A percentile compares a stretch with the other conserved stretches of the same genome.
phyloP scores from a whole-genome alignment of 1,284 basidiomycete species.

The Apiotrichum porosum region DNA sequence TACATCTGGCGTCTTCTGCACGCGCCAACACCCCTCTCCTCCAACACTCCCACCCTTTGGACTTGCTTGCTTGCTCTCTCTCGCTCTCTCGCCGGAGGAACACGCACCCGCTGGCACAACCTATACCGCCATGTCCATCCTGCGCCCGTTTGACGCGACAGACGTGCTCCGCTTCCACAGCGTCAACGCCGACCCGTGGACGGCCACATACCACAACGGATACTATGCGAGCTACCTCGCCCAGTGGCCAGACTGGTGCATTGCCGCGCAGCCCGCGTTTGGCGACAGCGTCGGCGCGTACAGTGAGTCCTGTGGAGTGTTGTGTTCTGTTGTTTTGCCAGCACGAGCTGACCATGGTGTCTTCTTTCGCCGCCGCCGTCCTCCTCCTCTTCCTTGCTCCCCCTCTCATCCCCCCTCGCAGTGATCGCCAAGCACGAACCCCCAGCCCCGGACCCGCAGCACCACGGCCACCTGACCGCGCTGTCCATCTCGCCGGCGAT shows the following conservation, averaged over 20 bases:
- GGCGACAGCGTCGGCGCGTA: slow-evolving; percentile 27
- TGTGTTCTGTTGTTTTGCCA: no score
- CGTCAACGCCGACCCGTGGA: slow-evolving; percentile 54
- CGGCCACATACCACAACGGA: slow-evolving; percentile 50
- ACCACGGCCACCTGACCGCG: slow-evolving; percentile 49
- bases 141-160: slow-evolving; percentile 50
- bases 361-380: no score
- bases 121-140: slow-evolving; percentile 54
- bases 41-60: no score
- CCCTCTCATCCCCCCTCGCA: slow-evolving; percentile 12
- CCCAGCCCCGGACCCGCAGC: slow-evolving; percentile 40
- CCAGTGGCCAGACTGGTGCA: slow-evolving; percentile 43
- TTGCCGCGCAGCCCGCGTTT: slow-evolving; percentile 27
- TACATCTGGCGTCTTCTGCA: no score
- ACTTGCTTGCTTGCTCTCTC: no score
- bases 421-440: slow-evolving; percentile 49
- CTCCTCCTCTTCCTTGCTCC: not conserved
- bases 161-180: slow-evolving; percentile 52
- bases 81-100: no score
- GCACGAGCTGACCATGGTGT: no score
- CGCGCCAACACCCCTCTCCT: no score
- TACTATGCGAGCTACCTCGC: slow-evolving; percentile 44
- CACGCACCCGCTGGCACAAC: no score
- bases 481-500: slow-evolving; percentile 44
- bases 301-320: slow-evolving; percentile 23